Base-by-base conservation (phyloP, 2,329 filamentous ascomycete species). In the Sclerotinia glacialis region DNA sequence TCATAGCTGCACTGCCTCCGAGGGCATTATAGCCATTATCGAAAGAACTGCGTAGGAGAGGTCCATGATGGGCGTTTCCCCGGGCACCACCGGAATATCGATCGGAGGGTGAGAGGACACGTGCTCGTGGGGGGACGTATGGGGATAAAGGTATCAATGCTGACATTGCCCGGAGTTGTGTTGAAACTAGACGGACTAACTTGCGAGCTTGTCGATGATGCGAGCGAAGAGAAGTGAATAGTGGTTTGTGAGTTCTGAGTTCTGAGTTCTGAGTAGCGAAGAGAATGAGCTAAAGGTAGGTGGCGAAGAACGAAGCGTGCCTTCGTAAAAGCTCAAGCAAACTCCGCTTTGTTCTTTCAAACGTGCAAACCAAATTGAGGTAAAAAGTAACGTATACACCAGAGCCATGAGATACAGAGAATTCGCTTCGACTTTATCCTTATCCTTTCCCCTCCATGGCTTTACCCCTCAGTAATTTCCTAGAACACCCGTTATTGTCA, bases 111-210 rank as follows among this genome's bases (percentile, higher is more conserved):
- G 61, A 55, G 14, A 64, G 40, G 7, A 65, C 63, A 44, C 63
- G 63, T 49, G 63, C 53, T 65, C 63, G 63, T 28, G 53, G 53
- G 23, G 63, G 53, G 12, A 58, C 63, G 53, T 65, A 65, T 46
- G 63, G 44, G 11, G 52, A 55, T 21, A 65, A 12, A 50, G 63
- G 63, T 65, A 65, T 56, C 46, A 65, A 58, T 58, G 56, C 56
- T 46, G 63, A 65, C 63, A 65, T 65, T 65, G 28, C 63, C 49
- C 49, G 31, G 7, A 34, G 42, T 59, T 31, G 21, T 47, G 42
- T 59, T 59, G 42, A 58, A n/a, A 34, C 18, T 46, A 28, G 12
- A 42, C 31, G 21, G 42, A 21, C 56, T 59, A 26, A 23, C 42
- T 59, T 59, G 26, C 21, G 56, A 59, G 26, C 12, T 47, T 31